Evolutionary conservation across 805 yeast genomes (phyloP), one percentile per base, ranked within the genome.

Genomic region (Isabelozyma rhagii): DNA sequence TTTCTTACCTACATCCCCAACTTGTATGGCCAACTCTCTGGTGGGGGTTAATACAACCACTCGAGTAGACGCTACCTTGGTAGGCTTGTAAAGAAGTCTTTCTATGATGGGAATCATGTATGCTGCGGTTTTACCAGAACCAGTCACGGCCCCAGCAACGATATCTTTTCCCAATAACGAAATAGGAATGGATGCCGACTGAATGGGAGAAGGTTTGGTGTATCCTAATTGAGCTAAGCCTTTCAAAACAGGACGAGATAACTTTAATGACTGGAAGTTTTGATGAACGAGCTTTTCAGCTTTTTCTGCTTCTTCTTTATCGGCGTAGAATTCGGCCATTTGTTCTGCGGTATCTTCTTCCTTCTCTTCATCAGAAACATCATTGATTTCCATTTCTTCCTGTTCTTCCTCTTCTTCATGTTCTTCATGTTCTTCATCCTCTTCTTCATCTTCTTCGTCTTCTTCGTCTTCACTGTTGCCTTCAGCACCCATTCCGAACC

Each of bases 81-180:
- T 78, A 10, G 98, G 97, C 59, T 94, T 89, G 71, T 85, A 93
- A 29, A 94, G 71, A 36, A 94, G 75, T 71, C 99, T 84, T 71
- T 94, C 99, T 52, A 94, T 82, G 43, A 92, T 89, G 11, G 99
- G 99, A 48, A 94, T 87, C 86, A 94, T 85, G 66, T 90, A 94
- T 1, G 99, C 99, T 2, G 97, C 99, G 21, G 99, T 94, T 68
- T 94, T 94, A 80, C 99, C 99, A 17, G 98, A 93, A 74, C 99
- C 99, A 4, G 99, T 94, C 21, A 89, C 97, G 36, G 99, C 99
- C 76, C 98, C 98, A 14, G 98, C 99, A 60, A 94, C 97, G 46
- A 94, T 83, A 69, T 94, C 99, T 64, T 89, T 93, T 60, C 99
- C 99, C 54, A 89, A 66, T 40, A 94, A 75, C 1, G 97, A 97